Evolutionary conservation across 2,329 filamentous ascomycete genomes (phyloP), one percentile per base, ranked within the genome.

Genomic region (Stachybotrys elegans): DNA sequence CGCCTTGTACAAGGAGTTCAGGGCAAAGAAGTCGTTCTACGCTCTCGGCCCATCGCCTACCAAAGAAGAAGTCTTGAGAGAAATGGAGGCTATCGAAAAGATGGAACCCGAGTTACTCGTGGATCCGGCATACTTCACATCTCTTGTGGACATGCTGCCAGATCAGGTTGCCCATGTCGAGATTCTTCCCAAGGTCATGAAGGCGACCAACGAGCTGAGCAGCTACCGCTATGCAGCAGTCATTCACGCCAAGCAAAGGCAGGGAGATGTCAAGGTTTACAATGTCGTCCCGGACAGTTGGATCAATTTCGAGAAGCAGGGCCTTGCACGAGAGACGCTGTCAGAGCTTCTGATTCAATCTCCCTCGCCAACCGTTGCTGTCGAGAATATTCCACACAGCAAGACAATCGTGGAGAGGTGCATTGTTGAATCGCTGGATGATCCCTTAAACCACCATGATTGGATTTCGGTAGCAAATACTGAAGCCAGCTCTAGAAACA

Each of bases 401-500:
- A 68, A 50, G 51, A 68, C 45, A 47, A 60, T 43, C 44, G 61
- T 58, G 1, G 57, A 61, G 45, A 42, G 51, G 40, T 31, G 42
- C 7, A 29, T 59, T 3, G n/a, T 55, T 16, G 46, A 51, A 5
- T 43, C 46, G 0, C 46, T 56, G 1, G 35, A 49, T 4, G 14
- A 40, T 5, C 13, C 6, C 4, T 12, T n/a, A 17, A 29, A 16
- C 7, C 19, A 43, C 23, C 41, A 21, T 9, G 31, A 36, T 12
- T 17, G 19, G n/a, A 35, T 7, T 19, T 9, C 19, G 9, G 19
- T 38, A 6, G 22, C 16, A 6, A 21, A 29, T 11, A 23, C 34
- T 4, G n/a, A 41, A 13, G 38, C 11, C 8, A 20, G 31, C 29
- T 31, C 14, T 14, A 22, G 19, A 14, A 39, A 43, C 20, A 35